Percentiles rank a stretch among this genome's conserved stretches.
Conservation (phyloP, 495 filamentous ascomycete genomes). For the Beverwykella pulmonaria region DNA sequence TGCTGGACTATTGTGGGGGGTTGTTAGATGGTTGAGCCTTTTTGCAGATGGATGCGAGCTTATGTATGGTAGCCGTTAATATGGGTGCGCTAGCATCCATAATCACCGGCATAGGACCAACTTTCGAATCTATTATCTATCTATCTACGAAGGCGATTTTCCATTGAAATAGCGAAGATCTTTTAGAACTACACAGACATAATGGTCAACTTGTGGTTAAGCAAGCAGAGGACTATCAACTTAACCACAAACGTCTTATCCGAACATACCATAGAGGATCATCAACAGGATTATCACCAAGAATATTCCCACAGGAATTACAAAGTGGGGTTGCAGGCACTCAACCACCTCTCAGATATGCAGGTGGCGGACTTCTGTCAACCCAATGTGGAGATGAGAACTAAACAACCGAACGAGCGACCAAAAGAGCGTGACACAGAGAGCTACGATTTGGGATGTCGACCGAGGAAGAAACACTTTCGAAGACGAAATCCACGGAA, state of each 20-base stretch:
- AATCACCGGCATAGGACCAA: not conserved
- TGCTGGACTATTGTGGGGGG: conserved; percentile 11
- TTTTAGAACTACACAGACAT: conserved; percentile 25
- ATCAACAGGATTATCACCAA: conserved; percentile 8
- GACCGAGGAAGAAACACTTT: conserved; percentile 3
- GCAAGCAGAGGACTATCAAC: not conserved
- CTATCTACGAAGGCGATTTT: conserved; percentile 18
- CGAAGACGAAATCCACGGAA: no score
- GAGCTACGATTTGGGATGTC: not conserved
- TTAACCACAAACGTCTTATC: conserved; percentile 21
- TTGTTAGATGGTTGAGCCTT: not conserved
- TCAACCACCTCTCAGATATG: not conserved
- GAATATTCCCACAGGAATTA: not conserved
- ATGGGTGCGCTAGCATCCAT: conserved; percentile 28
- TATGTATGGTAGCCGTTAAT: conserved; percentile 21
- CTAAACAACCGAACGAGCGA: conserved; percentile 5
- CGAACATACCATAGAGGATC: conserved; percentile 25
- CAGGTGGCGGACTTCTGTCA: not conserved
- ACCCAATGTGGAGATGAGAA: not conserved
- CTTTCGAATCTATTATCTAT: conserved; percentile 3
- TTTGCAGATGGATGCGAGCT: not conserved
- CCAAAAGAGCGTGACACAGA: conserved; percentile 12
- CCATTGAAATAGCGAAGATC: conserved; percentile 27
- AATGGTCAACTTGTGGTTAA: not conserved
- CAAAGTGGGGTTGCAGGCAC: not conserved